Evolutionary conservation across 768 basidiomycete genomes (phyloP).

Genomic region (Crucibulum laeve): DNA sequence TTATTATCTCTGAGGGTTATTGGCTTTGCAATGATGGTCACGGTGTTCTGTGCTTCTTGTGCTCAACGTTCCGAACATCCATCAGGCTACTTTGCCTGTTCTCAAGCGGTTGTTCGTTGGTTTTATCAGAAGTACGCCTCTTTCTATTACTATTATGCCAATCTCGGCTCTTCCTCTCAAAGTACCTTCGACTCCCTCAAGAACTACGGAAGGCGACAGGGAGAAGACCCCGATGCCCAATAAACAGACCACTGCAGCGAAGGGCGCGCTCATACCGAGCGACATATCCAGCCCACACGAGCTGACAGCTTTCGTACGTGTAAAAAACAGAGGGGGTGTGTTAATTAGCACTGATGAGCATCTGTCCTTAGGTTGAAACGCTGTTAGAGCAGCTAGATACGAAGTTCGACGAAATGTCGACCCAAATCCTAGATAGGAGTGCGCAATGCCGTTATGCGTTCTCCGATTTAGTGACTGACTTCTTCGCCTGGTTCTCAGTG

Average conservation of each 20-base stretch:
- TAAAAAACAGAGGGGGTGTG: background rate
- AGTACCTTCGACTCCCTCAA: conserved; percentile 54
- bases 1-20: background rate
- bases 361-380: conserved; percentile 78
- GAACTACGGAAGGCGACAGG: conserved; percentile 34
- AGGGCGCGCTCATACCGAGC: conserved; percentile 36
- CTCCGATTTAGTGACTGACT: conserved; percentile 6
- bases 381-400: conserved; percentile 83
- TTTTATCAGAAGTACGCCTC: too few relatives aligned
- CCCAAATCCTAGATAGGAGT: conserved; percentile 84
- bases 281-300: conserved; percentile 94
- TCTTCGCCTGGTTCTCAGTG: conserved; percentile 49
- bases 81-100: too few relatives aligned
- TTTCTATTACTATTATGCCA: conserved; percentile 20
- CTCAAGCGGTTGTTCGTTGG: too few relatives aligned
- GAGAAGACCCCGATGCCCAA: conserved; percentile 51
- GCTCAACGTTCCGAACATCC: too few relatives aligned
- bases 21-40: too few relatives aligned
- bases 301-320: conserved; percentile 86
- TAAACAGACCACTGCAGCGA: conserved; percentile 35
- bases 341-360: conserved; percentile 4
- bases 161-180: conserved; percentile 68
- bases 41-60: too few relatives aligned
- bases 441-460: conserved; percentile 22
- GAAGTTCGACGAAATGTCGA: conserved; percentile 92